Percentiles rank a stretch among this genome's conserved stretches.
phyloP scores from a whole-genome alignment of 1,139 yeast genomes.

The Eremothecium cymbalariae region DNA sequence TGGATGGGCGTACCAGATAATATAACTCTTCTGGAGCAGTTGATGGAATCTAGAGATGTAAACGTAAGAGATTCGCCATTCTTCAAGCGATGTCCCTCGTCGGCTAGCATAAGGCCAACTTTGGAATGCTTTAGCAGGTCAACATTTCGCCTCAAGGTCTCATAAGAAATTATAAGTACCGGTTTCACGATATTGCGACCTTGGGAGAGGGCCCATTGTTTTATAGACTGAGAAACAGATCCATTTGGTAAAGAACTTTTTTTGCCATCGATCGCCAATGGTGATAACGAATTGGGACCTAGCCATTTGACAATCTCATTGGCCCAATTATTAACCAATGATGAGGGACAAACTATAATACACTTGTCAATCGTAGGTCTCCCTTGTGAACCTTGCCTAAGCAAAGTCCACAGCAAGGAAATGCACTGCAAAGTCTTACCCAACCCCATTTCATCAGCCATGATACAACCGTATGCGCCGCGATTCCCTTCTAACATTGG shows the following conservation, averaged over 20 bases:
- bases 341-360: slow-evolving; percentile 92
- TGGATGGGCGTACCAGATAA: slow-evolving; percentile 97
- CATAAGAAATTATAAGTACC: slow-evolving; percentile 90
- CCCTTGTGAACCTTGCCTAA: slow-evolving; percentile 87
- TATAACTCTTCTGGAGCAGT: slow-evolving; percentile 83
- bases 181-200: slow-evolving; percentile 92
- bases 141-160: slow-evolving; percentile 81
- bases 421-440: slow-evolving; percentile 95
- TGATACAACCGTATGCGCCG: slow-evolving; percentile 88
- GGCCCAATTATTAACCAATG: slow-evolving; percentile 94
- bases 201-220: slow-evolving; percentile 80
- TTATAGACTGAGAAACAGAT: slow-evolving; percentile 60
- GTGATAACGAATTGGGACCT: slow-evolving; percentile 82
- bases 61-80: slow-evolving; percentile 93
- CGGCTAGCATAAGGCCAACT: slow-evolving; percentile 84
- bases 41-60: slow-evolving; percentile 73
- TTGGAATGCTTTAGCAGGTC: slow-evolving; percentile 69
- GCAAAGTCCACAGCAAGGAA: slow-evolving; percentile 85
- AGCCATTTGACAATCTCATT: slow-evolving; percentile 94
- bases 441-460: slow-evolving; percentile 99
- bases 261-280: slow-evolving; percentile 90
- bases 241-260: slow-evolving; percentile 26
- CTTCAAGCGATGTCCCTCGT: slow-evolving; percentile 92
- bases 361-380: slow-evolving; percentile 78
- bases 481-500: slow-evolving; percentile 39